Percentiles rank a stretch among this genome's conserved stretches.
Evolutionary conservation across 305 asterid genomes (phyloP).

Genomic region (Nicotiana rustica): DNA sequence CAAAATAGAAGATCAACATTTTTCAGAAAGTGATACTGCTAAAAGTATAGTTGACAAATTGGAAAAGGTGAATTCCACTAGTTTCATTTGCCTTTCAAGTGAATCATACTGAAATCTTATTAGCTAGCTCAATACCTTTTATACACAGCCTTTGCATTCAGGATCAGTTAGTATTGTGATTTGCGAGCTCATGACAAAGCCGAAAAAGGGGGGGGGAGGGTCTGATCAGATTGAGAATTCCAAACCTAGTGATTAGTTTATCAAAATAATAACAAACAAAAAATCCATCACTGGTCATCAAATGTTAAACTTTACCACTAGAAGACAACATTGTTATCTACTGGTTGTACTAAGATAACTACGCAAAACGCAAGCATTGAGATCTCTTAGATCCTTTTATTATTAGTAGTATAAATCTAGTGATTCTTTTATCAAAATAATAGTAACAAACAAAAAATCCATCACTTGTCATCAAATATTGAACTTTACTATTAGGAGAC

Average conservation of each 20-base stretch:
- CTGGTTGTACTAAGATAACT: not conserved
- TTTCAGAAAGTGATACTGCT: too few relatives aligned
- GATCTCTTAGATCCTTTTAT: not conserved
- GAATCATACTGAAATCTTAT: not conserved
- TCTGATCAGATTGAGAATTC: not conserved
- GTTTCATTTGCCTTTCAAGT: not conserved
- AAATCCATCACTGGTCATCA: not conserved
- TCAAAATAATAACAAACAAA: slow-evolving; percentile 1
- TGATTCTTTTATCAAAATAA: not conserved
- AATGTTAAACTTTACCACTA: not conserved
- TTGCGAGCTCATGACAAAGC: not conserved
- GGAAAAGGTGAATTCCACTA: not conserved
- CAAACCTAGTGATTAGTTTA: not conserved
- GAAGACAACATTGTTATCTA: not conserved
- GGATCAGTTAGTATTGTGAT: not conserved
- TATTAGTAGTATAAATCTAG: not conserved
- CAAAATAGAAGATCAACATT: slow-evolving; percentile 9
- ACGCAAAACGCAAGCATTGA: not conserved
- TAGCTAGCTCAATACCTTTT: not conserved
- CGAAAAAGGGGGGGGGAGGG: not conserved
- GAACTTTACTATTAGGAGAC: not conserved
- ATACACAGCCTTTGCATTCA: too few relatives aligned
- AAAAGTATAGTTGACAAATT: not conserved
- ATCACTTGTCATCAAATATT: not conserved
- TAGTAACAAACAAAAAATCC: not conserved